Percentiles rank a stretch among this genome's conserved stretches.
These are phyloP conservation scores for Candida incommunis DNA, from an alignment of 805 yeast species.

Conservation along the genomic window DNA sequence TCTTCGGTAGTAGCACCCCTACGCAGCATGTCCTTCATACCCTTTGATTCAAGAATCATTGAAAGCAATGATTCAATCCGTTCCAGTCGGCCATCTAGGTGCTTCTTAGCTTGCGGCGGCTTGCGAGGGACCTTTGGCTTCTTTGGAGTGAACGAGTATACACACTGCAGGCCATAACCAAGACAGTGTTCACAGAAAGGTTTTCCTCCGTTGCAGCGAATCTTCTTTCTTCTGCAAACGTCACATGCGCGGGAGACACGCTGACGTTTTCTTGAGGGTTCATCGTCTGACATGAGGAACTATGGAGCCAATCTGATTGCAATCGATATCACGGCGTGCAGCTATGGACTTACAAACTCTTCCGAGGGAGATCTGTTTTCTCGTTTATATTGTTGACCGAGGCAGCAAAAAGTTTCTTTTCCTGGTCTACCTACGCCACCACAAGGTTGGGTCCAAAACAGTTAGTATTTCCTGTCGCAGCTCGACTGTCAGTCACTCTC, in stretches of 20 bases:
- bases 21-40: not conserved
- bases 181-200: constrained; percentile 65
- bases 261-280: constrained; percentile 11
- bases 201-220: constrained; percentile 53
- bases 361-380: not conserved
- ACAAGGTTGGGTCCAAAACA: no score
- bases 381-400: not conserved
- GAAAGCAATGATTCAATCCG: constrained; percentile 16
- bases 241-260: constrained; percentile 85
- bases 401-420: not conserved
- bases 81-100: constrained; percentile 11
- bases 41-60: not conserved
- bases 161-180: constrained; percentile 64
- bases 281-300: not conserved
- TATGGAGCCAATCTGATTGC: no score
- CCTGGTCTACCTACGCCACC: no score
- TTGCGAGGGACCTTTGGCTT: constrained; percentile 5
- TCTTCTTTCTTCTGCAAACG: constrained; percentile 63
- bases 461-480: no score
- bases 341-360: not conserved
- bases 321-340: not conserved
- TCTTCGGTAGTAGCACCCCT: not conserved
- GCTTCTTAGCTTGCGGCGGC: constrained; percentile 1
- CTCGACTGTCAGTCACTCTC: no score
- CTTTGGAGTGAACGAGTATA: constrained; percentile 18